Conservation (phyloP, 1,284 basidiomycete species). For the Volvariella volvacea region DNA sequence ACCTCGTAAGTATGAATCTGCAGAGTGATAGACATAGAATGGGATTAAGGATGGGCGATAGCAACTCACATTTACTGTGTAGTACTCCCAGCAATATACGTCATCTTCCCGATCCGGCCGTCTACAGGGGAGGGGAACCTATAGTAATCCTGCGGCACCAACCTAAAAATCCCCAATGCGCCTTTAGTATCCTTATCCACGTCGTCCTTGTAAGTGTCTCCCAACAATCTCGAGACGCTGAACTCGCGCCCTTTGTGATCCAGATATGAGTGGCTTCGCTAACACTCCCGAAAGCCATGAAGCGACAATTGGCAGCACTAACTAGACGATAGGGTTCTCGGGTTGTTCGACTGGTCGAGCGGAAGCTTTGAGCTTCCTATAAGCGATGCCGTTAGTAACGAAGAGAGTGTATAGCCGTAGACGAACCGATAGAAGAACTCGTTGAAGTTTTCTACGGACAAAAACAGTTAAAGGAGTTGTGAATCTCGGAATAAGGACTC, state of each 20-base stretch:
- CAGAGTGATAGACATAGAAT: conserved; percentile 11
- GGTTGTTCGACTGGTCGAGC: conserved; percentile 76
- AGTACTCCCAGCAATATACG: conserved; percentile 84
- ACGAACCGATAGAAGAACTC: conserved; percentile 68
- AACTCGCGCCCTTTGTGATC: conserved; percentile 99
- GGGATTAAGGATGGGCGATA: conserved; percentile 11
- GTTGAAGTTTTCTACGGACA: conserved; percentile 82
- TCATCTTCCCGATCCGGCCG: conserved; percentile 77
- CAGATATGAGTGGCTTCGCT: conserved; percentile 83
- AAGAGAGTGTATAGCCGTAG: background rate
- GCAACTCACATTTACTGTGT: conserved; percentile 80
- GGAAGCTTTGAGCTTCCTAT: conserved; percentile 76
- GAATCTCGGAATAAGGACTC: conserved; percentile 15
- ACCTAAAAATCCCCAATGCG: conserved; percentile 77
- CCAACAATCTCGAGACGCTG: conserved; percentile 73
- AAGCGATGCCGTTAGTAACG: background rate
- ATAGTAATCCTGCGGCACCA: conserved; percentile 97
- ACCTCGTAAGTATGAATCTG: conserved; percentile 17
- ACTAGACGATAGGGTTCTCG: conserved; percentile 76
- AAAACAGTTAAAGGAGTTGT: conserved; percentile 1
- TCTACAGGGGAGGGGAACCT: conserved; percentile 93
- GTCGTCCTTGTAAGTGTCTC: conserved; percentile 67
- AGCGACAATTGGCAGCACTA: conserved; percentile 87
- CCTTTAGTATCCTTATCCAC: conserved; percentile 72
- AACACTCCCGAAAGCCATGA: conserved; percentile 90